Base-by-base conservation (phyloP, 2,329 filamentous ascomycete genomes). In the Xenoacremonium recifei region DNA sequence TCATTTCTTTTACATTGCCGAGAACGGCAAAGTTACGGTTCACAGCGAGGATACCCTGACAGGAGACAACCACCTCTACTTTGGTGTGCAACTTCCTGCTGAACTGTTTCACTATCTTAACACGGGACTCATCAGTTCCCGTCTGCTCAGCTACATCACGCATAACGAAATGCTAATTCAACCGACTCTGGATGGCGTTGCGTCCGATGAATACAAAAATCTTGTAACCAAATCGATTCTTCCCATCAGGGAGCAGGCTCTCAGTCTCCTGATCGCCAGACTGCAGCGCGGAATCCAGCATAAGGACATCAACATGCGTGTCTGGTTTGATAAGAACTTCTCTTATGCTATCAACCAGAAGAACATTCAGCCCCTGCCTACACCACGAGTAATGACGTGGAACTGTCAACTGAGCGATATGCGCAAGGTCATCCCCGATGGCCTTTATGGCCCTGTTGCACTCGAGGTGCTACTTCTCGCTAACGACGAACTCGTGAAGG, bases 71-170 rank as follows among this genome's bases (percentile, higher is more conserved):
- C 88, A 95, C 60, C 85, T 92, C 58, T 91, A 96, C 60, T 80
- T 96, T 48, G 90, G 90, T n/a, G 80, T 95, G 45, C 86, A 91
- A 45, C 74, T 99, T 5, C 90, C 93, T 0, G 83, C 90, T 30
- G 93, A 99, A 66, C 74, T 97, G 15, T 91, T 92, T 62, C 87
- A 89, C 64, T 97, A 97, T 63, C 75, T 96, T 37, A 90, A 89
- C 44, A 84, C 80, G 38, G 93, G 89, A 23, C 71, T 96, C 32
- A 81, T 97, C 50, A 82, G 88, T 20, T 76, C 89, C 18, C 82
- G 88, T 35, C 75, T 96, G 27, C 77, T 95, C 11, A 88, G 86
- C 62, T 92, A 84, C 77, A 81, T 96, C 54, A 86, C 88, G 4
- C 85, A 89, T 40, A 82, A 85, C 50, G 84, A 92, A 61, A 79